Evolutionary conservation across 129 eudicot genomes (phyloP).

Genomic region (Chrysanthemum makinoi): DNA sequence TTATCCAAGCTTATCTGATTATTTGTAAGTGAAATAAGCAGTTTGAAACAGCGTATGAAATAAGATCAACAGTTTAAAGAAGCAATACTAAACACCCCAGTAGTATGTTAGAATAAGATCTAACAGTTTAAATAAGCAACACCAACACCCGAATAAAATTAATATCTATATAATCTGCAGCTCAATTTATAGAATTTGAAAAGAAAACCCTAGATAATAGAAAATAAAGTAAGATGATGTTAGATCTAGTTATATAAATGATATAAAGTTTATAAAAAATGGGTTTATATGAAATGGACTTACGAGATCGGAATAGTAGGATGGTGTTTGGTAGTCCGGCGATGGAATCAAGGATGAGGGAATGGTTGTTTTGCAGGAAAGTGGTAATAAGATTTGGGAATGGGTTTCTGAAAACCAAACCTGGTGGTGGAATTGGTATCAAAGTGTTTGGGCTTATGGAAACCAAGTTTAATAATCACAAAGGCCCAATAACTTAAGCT

Average conservation of each 20-base stretch:
- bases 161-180: too few species aligned
- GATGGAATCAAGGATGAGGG: background rate
- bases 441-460: background rate
- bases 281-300: background rate
- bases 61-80: too few species aligned
- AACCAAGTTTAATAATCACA: background rate
- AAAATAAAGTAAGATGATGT: background rate
- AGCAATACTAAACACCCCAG: background rate
- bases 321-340: background rate
- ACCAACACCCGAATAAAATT: too few species aligned
- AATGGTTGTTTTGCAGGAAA: background rate
- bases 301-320: background rate
- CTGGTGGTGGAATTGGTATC: background rate
- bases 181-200: too few species aligned
- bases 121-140: too few species aligned
- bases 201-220: too few species aligned
- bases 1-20: too few species aligned
- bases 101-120: too few species aligned
- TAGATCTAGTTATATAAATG: background rate
- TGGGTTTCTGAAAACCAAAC: slow-evolving; percentile 2
- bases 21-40: too few species aligned
- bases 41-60: too few species aligned
- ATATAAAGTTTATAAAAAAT: background rate
- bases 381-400: slow-evolving; percentile 3
- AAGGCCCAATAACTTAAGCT: background rate